Percentiles rank a stretch among this genome's conserved stretches.
Conservation (phyloP, 73 alveolate species). For the Effrenium voratum region DNA sequence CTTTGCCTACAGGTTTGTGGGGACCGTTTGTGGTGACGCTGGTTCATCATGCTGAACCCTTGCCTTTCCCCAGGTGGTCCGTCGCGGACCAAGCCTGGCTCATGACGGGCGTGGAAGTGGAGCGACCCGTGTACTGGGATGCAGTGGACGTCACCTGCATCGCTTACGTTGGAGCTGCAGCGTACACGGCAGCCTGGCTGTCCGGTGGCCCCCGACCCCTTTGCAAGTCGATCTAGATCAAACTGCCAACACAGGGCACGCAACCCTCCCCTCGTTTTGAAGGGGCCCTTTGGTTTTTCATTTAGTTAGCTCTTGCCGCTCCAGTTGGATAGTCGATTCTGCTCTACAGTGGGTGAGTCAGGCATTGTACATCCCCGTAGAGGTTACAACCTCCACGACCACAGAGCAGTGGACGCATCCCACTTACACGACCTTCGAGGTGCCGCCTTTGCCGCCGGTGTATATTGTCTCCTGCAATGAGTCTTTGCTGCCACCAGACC, state of each 20-base stretch:
- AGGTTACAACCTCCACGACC: conserved; percentile 64
- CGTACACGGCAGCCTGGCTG: background rate
- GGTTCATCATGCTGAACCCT: no score
- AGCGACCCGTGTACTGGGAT: conserved; percentile 67
- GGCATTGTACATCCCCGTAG: conserved; percentile 28
- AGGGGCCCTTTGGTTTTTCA: no score
- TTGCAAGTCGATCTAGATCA: no score
- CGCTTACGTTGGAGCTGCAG: conserved; percentile 29
- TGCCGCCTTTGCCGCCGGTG: conserved; percentile 80
- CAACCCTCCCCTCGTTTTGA: no score
- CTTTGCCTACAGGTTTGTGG: no score
- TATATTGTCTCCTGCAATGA: conserved; percentile 73
- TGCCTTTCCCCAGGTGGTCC: conserved; percentile 85
- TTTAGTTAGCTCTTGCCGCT: no score
- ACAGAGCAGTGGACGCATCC: conserved; percentile 67
- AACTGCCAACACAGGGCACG: no score
- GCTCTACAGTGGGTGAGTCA: no score
- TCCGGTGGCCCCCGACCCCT: no score
- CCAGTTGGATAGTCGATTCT: no score
- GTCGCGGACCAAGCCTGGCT: conserved; percentile 33
- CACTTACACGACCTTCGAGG: conserved; percentile 51
- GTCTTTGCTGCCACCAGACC: conserved; percentile 39
- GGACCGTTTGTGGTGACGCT: no score
- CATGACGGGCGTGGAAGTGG: conserved; percentile 41
- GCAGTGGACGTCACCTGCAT: conserved; percentile 59